Evolutionary conservation across 768 basidiomycete genomes (phyloP).

Genomic region (Suillus americanus): DNA sequence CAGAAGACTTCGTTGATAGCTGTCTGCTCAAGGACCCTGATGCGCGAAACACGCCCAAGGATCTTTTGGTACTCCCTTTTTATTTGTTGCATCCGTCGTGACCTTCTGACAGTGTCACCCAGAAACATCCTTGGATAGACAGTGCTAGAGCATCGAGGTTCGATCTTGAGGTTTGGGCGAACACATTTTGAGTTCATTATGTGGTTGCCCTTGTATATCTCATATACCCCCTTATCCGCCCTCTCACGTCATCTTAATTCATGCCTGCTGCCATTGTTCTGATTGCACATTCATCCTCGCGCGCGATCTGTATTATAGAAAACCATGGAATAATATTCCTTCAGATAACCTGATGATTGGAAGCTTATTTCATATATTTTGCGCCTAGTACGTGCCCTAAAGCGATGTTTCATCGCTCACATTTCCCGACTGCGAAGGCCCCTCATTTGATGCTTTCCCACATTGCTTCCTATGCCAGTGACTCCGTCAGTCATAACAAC

Average conservation of each 20-base stretch:
- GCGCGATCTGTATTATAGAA: conserved; percentile 32
- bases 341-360: neutral
- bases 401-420: neutral
- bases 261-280: conserved; percentile 25
- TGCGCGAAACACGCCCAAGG: conserved; percentile 80
- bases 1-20: conserved; percentile 84
- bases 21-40: conserved; percentile 92
- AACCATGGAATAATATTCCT: conserved; percentile 13
- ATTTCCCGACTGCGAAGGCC: neutral
- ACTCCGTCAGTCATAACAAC: conserved; percentile 8
- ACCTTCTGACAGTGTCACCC: neutral
- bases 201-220: conserved; percentile 11
- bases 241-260: conserved; percentile 25
- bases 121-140: conserved; percentile 80
- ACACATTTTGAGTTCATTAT: conserved; percentile 52
- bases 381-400: neutral
- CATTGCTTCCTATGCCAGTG: neutral
- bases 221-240: conserved; percentile 11
- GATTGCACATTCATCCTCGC: conserved; percentile 30
- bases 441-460: neutral
- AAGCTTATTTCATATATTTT: neutral
- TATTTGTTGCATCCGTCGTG: conserved; percentile 5
- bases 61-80: conserved; percentile 63
- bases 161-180: conserved; percentile 81
- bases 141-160: conserved; percentile 57